These are phyloP conservation scores for Sextonia rubra DNA, from an alignment of 164 flowering plant species.

Conservation along the genomic window DNA sequence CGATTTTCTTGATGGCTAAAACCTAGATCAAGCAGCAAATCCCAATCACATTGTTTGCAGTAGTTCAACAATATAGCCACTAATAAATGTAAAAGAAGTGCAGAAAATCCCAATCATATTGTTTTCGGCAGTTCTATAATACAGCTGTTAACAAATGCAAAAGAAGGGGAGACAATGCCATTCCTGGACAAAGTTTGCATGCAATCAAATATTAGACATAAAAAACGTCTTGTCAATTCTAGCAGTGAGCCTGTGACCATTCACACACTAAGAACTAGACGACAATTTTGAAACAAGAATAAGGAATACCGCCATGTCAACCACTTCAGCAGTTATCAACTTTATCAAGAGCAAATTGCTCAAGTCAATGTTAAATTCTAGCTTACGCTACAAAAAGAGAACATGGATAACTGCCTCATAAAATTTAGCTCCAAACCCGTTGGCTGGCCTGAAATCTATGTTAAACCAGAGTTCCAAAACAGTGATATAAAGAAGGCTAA, in stretches of 20 bases:
- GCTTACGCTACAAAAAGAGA: background rate
- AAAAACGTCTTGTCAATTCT: background rate
- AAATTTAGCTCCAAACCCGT: background rate
- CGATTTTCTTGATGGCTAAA: slow-evolving; percentile 84
- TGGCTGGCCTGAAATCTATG: background rate
- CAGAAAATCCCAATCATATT: background rate
- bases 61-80: background rate
- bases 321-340: background rate
- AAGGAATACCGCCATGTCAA: background rate
- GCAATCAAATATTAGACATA: background rate
- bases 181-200: background rate
- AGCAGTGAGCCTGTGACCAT: background rate
- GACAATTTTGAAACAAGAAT: background rate
- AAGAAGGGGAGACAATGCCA: background rate
- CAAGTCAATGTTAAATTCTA: background rate
- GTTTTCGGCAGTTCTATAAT: no score
- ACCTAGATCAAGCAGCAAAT: slow-evolving; percentile 33
- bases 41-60: background rate
- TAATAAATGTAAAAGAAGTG: background rate
- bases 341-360: background rate
- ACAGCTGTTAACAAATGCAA: background rate
- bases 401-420: background rate
- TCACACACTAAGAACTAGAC: background rate
- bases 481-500: background rate
- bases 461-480: slow-evolving; percentile 1